A percentile compares a stretch with the other conserved stretches of the same genome.
Conservation (phyloP, 352 stramenopile genomes). For the Phytophthora syringae region DNA sequence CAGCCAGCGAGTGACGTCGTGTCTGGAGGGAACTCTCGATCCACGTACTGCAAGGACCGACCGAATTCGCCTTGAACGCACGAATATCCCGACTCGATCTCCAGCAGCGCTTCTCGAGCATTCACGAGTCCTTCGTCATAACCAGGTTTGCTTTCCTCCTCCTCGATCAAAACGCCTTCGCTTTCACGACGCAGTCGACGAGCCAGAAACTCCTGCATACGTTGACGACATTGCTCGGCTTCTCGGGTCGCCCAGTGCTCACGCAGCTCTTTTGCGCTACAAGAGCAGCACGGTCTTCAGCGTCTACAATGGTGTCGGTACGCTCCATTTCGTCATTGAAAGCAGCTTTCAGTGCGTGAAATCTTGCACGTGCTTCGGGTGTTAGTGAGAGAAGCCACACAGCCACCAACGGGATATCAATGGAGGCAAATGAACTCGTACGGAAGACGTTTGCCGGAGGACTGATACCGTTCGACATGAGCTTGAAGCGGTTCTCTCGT, state of each 20-base stretch:
- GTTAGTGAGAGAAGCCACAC: slow-evolving; percentile 91
- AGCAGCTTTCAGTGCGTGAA: slow-evolving; percentile 87
- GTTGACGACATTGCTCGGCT: slow-evolving; percentile 68
- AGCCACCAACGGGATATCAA: slow-evolving; percentile 90
- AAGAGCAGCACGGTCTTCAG: slow-evolving; percentile 65
- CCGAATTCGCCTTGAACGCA: slow-evolving; percentile 81
- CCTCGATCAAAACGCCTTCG: slow-evolving; percentile 59
- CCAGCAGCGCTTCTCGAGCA: slow-evolving; percentile 78
- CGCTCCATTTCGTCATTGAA: slow-evolving; percentile 91
- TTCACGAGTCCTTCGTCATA: slow-evolving; percentile 85
- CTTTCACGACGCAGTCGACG: slow-evolving; percentile 72
- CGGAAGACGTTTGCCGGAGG: slow-evolving; percentile 91
- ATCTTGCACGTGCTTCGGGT: slow-evolving; percentile 83
- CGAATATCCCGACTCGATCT: slow-evolving; percentile 88
- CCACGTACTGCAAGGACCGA: slow-evolving; percentile 86
- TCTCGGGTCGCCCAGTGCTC: slow-evolving; percentile 69
- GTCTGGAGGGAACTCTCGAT: slow-evolving; percentile 90
- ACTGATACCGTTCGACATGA: slow-evolving; percentile 93
- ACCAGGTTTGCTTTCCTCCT: slow-evolving; percentile 35
- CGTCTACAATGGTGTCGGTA: slow-evolving; percentile 74
- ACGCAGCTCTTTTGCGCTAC: slow-evolving; percentile 55
- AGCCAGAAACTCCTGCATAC: slow-evolving; percentile 81
- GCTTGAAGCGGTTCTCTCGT: slow-evolving; percentile 94
- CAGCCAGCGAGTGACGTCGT: slow-evolving; percentile 77
- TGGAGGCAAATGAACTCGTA: slow-evolving; percentile 87